Base-by-base conservation (phyloP, 2,329 filamentous ascomycete species). In the Pestalotiopsis sp. region DNA sequence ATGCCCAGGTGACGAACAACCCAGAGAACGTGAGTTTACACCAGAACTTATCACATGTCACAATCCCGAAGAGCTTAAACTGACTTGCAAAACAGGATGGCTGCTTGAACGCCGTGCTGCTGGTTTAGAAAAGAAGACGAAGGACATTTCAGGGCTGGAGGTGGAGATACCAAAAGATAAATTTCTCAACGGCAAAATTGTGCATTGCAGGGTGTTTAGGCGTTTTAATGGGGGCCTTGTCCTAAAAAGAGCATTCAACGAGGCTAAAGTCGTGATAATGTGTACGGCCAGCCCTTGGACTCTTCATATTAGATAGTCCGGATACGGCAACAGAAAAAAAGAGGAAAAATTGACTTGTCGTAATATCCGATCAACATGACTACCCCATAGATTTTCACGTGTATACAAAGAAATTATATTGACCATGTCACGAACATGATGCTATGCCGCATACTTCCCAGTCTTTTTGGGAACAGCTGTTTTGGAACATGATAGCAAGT, bases 1-100 rank as follows among this genome's bases (percentile, higher is more conserved):
- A 91, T 83, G 93, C 92, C 7, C 92, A 94, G 81, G 86, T 93
- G 39, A 82, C 79, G 5, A 87, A 86, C 76, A 84, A 84, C 73
- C 82, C 82, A 3, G 84, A 86, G 76, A 82, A 82, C 71, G 57
- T 59, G 23, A 59, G 57, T 59, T 59, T 14, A 25, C 23, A 27
- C 14, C 9, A 36, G 23, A 36, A 17, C 13, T 36, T 4, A n/a
- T 9, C 17, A 52, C 45, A 52, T 9, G 9, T 59, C 57, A 9
- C 7, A 14, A 23, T 0, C 0, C 6, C 7, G 9, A 20, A 59
- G 25, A 36, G 9, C 4, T 5, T 2, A 17, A 36, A 36, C 23
- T 59, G 7, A 59, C 57, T 17, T 4, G 4, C 14, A 9, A 62
- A 9, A 71, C 45, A 72, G 67, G 82, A 84, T 66, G 82, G 82